These are phyloP conservation scores for Fraxinus latifolia DNA, from an alignment of 305 asterid species.

Conservation along the genomic window DNA sequence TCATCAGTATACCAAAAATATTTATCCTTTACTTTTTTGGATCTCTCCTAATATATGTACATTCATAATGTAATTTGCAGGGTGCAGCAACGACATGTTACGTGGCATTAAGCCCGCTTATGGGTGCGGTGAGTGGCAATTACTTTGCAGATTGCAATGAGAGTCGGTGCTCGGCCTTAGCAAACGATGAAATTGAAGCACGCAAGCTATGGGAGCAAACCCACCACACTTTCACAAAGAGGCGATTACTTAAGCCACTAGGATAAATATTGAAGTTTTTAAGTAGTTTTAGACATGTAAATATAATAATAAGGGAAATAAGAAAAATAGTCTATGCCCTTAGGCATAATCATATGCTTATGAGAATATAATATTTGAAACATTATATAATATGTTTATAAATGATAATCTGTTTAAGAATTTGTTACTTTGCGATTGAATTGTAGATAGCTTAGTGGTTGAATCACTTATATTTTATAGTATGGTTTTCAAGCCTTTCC, in stretches of 20 bases:
- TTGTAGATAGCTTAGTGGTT: not conserved
- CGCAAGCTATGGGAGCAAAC: constrained; percentile 66
- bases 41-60: not conserved
- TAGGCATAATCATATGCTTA: not conserved
- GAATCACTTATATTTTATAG: not conserved
- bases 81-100: constrained; percentile 88
- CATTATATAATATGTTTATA: too few relatives aligned
- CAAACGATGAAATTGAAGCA: constrained; percentile 54
- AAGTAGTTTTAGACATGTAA: not conserved
- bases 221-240: constrained; percentile 42
- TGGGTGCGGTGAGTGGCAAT: constrained; percentile 53
- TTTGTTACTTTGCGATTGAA: not conserved
- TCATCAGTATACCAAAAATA: too few relatives aligned
- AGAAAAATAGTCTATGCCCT: not conserved
- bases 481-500: not conserved
- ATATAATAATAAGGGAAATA: not conserved
- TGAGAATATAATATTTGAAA: not conserved
- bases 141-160: constrained; percentile 87
- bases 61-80: constrained; percentile 31
- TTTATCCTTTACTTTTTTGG: not conserved
- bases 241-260: constrained; percentile 41
- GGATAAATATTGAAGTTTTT: constrained; percentile 15
- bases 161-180: constrained; percentile 54
- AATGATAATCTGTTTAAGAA: not conserved
- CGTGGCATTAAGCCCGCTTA: constrained; percentile 60